Base-by-base conservation (phyloP, 2,329 filamentous ascomycete genomes). In the Rutstroemia sp. region DNA sequence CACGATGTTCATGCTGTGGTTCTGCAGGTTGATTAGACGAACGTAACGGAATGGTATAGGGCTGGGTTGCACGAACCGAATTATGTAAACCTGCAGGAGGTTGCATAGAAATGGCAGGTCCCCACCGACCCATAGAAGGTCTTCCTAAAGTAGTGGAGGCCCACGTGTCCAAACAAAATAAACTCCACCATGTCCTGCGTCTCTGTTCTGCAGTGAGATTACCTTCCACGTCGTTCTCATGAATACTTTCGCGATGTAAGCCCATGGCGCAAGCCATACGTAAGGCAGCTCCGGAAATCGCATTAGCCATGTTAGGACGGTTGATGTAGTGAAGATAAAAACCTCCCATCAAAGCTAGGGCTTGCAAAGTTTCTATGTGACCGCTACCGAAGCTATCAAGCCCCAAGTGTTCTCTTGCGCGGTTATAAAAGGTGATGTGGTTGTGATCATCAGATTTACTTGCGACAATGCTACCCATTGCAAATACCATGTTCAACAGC, bases 311-410 rank as follows among this genome's bases (percentile, higher is more conserved):
- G 66, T 89, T 89, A 1, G 87, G 87, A 19, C 86, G 78, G 71
- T 89, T 89, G 64, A 87, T 82, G 65, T 90, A 90, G 69, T 90
- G 87, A 56, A 89, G 79, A 67, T 91, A 91, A 72, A 84, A 88
- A 27, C 87, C 87, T 42, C 86, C 86, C 64, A 89, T 82, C 25
- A 91, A 76, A 2, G 82, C 82, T 16, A 90, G 71, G 1, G 87
- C 83, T 67, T 91, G 87, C 2, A 90, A 77, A 0, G 82, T 86
- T 68, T 90, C 86, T n/a, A 90, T 74, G 63, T 86, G 83, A 46
- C 84, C 84, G 63, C 83, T 86, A 2, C 84, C 85, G 53, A 89
- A 81, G 2, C 81, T 81, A 60, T 87, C 85, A 59, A 90, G 75
- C 7, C 77, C 79, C 9, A 90, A 72, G 63, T 88, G 79, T 55